Base-by-base conservation (phyloP, 495 filamentous ascomycete species). In the Pyrenula massariospora region DNA sequence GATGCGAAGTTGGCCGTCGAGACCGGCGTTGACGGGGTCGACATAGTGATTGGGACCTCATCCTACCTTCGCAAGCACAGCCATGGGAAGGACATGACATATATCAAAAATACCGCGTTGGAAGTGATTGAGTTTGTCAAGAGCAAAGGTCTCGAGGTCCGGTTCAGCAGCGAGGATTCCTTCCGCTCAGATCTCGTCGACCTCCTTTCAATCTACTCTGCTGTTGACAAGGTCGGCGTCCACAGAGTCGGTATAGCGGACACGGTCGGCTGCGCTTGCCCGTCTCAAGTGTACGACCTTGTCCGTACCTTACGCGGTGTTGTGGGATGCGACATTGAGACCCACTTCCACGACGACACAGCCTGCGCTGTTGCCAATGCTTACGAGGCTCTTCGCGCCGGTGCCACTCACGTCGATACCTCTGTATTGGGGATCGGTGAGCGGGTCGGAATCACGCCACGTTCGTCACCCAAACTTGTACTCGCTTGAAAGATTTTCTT, bases 121-220 rank as follows among this genome's bases (percentile, higher is more conserved):
- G 91, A 96, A 70, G 91, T 97, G 54, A 95, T 97, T 57, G 77
- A 95, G 66, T 96, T 85, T 67, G 84, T 96, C 77, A 95, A 95
- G 81, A 86, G 84, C 66, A 85, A 89, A 74, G 84, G 84, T 59
- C 86, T 91, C 65, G 89, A 95, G 75, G 87, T 95, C 60, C 72
- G 82, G 58, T 77, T 90, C 72, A 89, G 85, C 42, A 81, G 76
- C 60, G 87, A 91, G 71, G 87, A 92, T 68, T 89, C 85, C 10
- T 91, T 91, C 84, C 84, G 86, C 53, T 88, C 84, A 48, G 85
- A 91, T 63, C 77, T 91, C 19, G 86, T 89, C 49, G 86, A 91
- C 65, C 77, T 91, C 24, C 70, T 91, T 53, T 83, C 81, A 36
- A 82, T 91, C 62, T 91, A 91, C 77, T 78, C 77, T 24, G 84